Percentiles rank a stretch among this genome's conserved stretches.
Conservation (phyloP, 768 basidiomycete species). For the Postia placenta region DNA sequence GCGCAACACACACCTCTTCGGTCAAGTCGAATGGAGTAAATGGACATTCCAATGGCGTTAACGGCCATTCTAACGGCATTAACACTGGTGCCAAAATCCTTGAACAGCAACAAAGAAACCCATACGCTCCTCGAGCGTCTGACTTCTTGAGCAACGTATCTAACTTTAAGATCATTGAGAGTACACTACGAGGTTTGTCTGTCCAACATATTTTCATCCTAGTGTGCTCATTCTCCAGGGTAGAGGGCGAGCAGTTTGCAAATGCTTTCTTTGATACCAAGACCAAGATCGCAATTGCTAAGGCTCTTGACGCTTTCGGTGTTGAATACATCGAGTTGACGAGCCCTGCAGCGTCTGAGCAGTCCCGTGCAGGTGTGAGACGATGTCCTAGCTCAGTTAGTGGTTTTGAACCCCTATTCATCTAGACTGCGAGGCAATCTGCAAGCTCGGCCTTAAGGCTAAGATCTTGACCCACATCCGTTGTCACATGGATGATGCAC, state of each 20-base stretch:
- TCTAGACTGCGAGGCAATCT: slow-evolving; percentile 93
- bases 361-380: slow-evolving; percentile 51
- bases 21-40: slow-evolving; percentile 25
- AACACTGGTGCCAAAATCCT: slow-evolving; percentile 19
- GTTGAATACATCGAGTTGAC: slow-evolving; percentile 99
- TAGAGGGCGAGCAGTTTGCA: slow-evolving; percentile 98
- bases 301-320: slow-evolving; percentile 96
- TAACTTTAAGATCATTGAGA: slow-evolving; percentile 96
- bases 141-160: slow-evolving; percentile 91
- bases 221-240: slow-evolving; percentile 9
- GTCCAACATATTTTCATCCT: neutral
- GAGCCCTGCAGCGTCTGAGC: slow-evolving; percentile 94
- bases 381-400: neutral
- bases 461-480: slow-evolving; percentile 99
- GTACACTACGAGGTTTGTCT: slow-evolving; percentile 77
- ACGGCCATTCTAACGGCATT: slow-evolving; percentile 28
- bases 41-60: slow-evolving; percentile 37
- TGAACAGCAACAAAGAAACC: slow-evolving; percentile 50
- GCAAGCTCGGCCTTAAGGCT: slow-evolving; percentile 93
- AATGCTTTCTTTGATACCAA: slow-evolving; percentile 99
- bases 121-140: slow-evolving; percentile 85
- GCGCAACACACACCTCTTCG: slow-evolving; percentile 25
- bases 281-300: slow-evolving; percentile 99
- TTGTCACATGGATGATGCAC: slow-evolving; percentile 99
- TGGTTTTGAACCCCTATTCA: neutral